phyloP scores from a whole-genome alignment of 2,329 filamentous ascomycete genomes.

The Colletotrichum phormii region DNA sequence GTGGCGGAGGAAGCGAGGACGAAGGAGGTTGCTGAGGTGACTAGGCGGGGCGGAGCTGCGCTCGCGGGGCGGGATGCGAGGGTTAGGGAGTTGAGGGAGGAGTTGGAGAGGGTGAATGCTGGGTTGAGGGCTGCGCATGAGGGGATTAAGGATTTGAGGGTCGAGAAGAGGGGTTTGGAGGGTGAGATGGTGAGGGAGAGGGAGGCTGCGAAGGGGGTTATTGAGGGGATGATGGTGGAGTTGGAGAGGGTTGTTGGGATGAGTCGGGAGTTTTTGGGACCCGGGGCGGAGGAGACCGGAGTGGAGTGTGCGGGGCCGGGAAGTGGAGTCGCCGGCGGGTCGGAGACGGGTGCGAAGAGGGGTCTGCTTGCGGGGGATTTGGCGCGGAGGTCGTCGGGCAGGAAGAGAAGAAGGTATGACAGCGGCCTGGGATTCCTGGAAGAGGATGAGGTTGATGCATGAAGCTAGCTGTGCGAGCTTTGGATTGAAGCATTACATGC shows the following conservation, averaged over 20 bases:
- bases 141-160: constrained; percentile 56
- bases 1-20: constrained; percentile 50
- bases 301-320: neutral
- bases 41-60: constrained; percentile 56
- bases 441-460: constrained; percentile 59
- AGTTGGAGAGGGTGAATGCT: constrained; percentile 60
- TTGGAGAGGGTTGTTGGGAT: constrained; percentile 60
- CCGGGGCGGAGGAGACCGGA: constrained; percentile 41
- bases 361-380: constrained; percentile 43
- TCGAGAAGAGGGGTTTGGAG: constrained; percentile 57
- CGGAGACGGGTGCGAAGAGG: constrained; percentile 38
- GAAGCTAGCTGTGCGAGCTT: neutral
- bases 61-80: constrained; percentile 64
- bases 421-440: constrained; percentile 67
- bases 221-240: constrained; percentile 64
- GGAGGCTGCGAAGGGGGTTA: constrained; percentile 53
- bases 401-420: constrained; percentile 62
- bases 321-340: constrained; percentile 23
- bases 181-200: constrained; percentile 51
- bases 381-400: constrained; percentile 46
- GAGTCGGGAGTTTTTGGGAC: constrained; percentile 56
- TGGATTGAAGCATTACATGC: neutral
- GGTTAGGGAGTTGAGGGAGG: constrained; percentile 59
- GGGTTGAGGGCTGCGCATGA: constrained; percentile 60
- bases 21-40: constrained; percentile 48